These are phyloP conservation scores for Candida patagonica DNA, from an alignment of 805 yeast genomes.

Conservation along the genomic window DNA sequence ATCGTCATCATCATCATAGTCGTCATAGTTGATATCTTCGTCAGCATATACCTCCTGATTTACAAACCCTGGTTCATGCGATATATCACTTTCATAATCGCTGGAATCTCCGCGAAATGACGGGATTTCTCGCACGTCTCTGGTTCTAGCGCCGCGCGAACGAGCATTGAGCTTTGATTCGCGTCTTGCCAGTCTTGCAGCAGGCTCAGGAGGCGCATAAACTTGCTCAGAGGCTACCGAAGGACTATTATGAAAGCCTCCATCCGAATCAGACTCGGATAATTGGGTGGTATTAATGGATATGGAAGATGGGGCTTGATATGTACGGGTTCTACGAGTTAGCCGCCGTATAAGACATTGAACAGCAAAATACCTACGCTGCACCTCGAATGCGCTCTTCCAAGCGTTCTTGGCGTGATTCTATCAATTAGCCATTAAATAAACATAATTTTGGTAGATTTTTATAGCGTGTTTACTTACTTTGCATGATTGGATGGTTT, in stretches of 20 bases:
- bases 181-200: no score
- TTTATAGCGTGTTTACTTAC: no score
- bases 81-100: neutral
- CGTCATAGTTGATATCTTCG: neutral
- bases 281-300: no score
- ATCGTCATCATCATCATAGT: constrained; percentile 1
- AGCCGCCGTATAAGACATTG: no score
- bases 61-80: neutral
- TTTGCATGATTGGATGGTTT: no score
- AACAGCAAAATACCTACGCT: constrained; percentile 9
- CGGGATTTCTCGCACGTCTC: neutral
- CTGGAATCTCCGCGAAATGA: neutral
- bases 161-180: neutral
- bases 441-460: neutral
- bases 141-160: neutral
- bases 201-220: no score
- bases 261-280: no score
- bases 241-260: no score
- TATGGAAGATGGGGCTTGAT: no score
- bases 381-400: constrained; percentile 17
- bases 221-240: no score
- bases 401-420: constrained; percentile 5
- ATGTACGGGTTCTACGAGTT: no score
- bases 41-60: constrained; percentile 3
- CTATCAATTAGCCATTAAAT: neutral